A percentile compares a stretch with the other conserved stretches of the same genome.
phyloP scores from a whole-genome alignment of 2,329 filamentous ascomycete species.

The Paecilomyces fulvus region DNA sequence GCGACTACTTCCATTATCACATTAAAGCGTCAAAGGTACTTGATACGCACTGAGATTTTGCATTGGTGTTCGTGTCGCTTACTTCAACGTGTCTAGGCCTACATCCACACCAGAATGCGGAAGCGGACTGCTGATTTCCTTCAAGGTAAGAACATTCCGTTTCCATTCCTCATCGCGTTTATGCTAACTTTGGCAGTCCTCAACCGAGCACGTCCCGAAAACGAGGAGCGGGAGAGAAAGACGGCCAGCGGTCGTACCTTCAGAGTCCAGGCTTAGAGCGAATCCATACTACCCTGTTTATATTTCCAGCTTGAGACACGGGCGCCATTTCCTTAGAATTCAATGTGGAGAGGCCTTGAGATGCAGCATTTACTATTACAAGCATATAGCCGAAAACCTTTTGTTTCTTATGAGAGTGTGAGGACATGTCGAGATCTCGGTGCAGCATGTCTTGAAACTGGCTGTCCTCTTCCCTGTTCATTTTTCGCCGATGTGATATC shows the following conservation, averaged over 20 bases:
- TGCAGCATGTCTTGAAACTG: background rate
- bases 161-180: background rate
- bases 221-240: conserved; percentile 95
- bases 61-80: conserved; percentile 4
- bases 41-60: background rate
- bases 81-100: conserved; percentile 51
- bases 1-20: conserved; percentile 99
- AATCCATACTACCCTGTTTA: background rate
- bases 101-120: conserved; percentile 97
- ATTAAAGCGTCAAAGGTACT: conserved; percentile 92
- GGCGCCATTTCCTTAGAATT: background rate
- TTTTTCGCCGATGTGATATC: background rate
- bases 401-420: background rate
- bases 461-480: background rate
- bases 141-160: conserved; percentile 58
- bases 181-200: conserved; percentile 58
- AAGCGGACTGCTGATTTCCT: conserved; percentile 96
- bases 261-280: conserved; percentile 48
- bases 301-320: background rate
- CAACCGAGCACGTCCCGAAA: conserved; percentile 87
- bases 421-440: background rate
- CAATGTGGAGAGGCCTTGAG: background rate
- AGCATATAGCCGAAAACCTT: background rate
- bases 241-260: conserved; percentile 95
- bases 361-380: background rate